Evolutionary conservation across 148 eudicot genomes (phyloP).

Genomic region (Nepenthes mirabilis): DNA sequence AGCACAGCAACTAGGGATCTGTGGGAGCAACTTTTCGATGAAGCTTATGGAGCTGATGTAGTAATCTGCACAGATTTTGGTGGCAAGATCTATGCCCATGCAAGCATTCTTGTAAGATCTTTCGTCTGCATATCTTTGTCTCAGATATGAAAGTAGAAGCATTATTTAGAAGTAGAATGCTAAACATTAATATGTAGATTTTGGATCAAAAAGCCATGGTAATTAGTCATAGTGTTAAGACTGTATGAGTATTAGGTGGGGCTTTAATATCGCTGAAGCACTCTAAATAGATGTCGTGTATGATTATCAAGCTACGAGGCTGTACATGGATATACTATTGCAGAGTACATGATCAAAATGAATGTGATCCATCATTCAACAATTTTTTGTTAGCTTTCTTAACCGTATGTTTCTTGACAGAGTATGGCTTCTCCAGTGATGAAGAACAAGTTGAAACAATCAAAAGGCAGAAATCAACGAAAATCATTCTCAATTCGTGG

Average conservation of each 20-base stretch:
- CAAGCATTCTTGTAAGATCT: conserved; percentile 58
- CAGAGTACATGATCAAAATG: too few relatives aligned
- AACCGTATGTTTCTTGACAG: conserved; percentile 17
- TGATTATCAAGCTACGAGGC: too few relatives aligned
- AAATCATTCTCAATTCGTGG: conserved; percentile 59
- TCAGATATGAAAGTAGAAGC: not conserved
- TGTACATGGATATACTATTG: too few relatives aligned
- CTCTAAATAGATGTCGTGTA: too few relatives aligned
- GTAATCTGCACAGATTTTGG: conserved; percentile 39
- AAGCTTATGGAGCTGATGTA: conserved; percentile 80
- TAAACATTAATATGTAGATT: too few relatives aligned
- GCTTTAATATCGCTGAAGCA: too few relatives aligned
- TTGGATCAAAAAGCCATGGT: too few relatives aligned
- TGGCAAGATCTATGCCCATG: conserved; percentile 62
- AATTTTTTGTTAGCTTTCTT: too few relatives aligned
- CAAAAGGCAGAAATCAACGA: conserved; percentile 21
- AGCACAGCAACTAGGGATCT: conserved; percentile 23
- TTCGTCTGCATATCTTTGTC: not conserved
- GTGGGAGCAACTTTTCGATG: conserved; percentile 77
- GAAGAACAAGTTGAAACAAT: conserved; percentile 45
- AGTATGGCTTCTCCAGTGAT: conserved; percentile 80
- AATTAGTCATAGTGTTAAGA: too few relatives aligned
- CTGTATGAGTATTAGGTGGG: not conserved
- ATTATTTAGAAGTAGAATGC: not conserved
- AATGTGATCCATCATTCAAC: too few relatives aligned